Evolutionary conservation across 2,329 filamentous ascomycete genomes (phyloP), one percentile per base, ranked within the genome.

Genomic region (Microsporum canis): DNA sequence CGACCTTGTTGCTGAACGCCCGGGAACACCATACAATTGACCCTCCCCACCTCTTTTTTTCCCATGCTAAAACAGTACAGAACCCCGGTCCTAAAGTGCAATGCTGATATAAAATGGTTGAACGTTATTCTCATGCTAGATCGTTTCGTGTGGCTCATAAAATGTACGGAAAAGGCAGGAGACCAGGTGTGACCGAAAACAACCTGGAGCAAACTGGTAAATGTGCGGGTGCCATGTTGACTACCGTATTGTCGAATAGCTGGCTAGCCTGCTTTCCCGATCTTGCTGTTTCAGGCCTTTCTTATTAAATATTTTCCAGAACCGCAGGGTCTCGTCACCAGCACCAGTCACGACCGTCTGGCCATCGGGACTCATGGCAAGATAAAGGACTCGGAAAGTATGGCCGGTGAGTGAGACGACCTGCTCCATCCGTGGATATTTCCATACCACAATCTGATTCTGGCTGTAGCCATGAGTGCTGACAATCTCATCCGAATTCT

Each of bases 391-490:
- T 70, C 94, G 88, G 75, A 95, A 97, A 1, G 94, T 99, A 73
- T 99, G 94, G 0, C 94, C 94, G 0, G 94, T 99, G 53, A 99
- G 79, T 66, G 89, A 95, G 45, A 90, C 92, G 6, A 99, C 91
- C 72, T 97, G 94, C 57, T 90, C 90, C 94, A 99, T 97, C 66
- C 88, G 91, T 1, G 94, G 94, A 71, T 99, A 99, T 71, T 99
- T 99, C 94, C 94, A 99, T 60, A 99, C 90, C 41, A 97, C 92
- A 68, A 99, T 96, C 74, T 97, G 94, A 72, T 99, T 96, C 71
- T 99, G 94, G 67, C 88, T 92, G 77, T 96, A 99, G 5, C 94
- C 94, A 71, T 99, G 94, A 0, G 94, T 99, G 58, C 88, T 92
- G 60, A 99, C 92, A 62, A 99, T 91, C 74, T 99, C 94, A 72